A percentile compares a stretch with the other conserved stretches of the same genome.
Evolutionary conservation across 2,329 filamentous ascomycete genomes (phyloP).

Genomic region (Venturia asperata): DNA sequence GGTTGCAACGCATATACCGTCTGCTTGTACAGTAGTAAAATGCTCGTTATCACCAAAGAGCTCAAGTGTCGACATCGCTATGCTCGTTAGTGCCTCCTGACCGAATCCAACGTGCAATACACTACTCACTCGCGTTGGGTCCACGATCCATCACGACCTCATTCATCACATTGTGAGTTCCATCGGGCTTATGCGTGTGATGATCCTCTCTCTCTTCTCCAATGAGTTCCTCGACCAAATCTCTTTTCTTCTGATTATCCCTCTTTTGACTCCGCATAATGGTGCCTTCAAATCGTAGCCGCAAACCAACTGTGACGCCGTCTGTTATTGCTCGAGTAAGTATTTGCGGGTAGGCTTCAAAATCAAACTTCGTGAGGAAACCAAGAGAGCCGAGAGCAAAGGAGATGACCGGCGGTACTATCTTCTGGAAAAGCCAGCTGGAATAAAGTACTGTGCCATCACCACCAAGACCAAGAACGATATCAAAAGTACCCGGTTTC

Average conservation of each 20-base stretch:
- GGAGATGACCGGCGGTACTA: conserved; percentile 87
- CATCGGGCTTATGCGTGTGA: conserved; percentile 76
- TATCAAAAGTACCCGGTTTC: conserved; percentile 83
- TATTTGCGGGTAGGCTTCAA: conserved; percentile 62
- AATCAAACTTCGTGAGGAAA: conserved; percentile 96
- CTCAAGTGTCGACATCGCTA: conserved; percentile 85
- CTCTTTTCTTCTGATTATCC: conserved; percentile 41
- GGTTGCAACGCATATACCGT: conserved; percentile 88
- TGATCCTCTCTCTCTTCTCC: conserved; percentile 78
- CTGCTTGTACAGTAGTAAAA: conserved; percentile 87
- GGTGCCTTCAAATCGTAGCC: conserved; percentile 85
- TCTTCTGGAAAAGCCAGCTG: conserved; percentile 92
- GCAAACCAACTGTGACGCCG: conserved; percentile 80
- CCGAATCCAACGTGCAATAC: conserved; percentile 1
- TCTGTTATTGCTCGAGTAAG: conserved; percentile 67
- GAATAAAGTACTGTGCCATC: conserved; percentile 97
- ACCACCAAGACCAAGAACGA: conserved; percentile 83
- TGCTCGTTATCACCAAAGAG: conserved; percentile 93
- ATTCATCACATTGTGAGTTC: conserved; percentile 85
- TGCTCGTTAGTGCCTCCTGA: not conserved
- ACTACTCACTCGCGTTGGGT: conserved; percentile 75
- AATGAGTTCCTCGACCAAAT: conserved; percentile 83
- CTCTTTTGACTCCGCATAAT: conserved; percentile 70
- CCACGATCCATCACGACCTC: conserved; percentile 95
- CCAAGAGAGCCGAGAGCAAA: conserved; percentile 88